Base-by-base conservation (phyloP, 192 early-diverging fungal species). In the Coemansia reversa region DNA sequence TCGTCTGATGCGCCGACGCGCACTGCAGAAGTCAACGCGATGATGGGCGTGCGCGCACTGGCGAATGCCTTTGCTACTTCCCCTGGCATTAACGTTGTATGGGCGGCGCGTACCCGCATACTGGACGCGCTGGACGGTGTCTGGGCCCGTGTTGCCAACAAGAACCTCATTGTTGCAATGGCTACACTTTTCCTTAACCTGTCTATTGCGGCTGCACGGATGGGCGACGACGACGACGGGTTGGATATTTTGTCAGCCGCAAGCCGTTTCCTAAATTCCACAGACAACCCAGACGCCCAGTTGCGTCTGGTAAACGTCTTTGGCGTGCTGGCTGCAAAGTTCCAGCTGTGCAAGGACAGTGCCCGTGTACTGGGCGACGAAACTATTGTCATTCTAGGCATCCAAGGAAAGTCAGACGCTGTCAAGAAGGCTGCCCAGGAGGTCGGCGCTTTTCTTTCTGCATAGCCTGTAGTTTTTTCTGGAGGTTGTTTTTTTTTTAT, bases 41-140 rank as follows among this genome's bases (percentile, higher is more conserved):
- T 94, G 92, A 74, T 96, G 81, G 82, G 83, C 7, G 61, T 88
- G 11, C 88, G 94, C 32, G 78, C 82, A 4, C 62, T 93, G 8
- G 83, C 84, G 50, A 96, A 96, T 61, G 68, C 86, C n/a, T 93
- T 91, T 60, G 84, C 83, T 28, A 83, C 78, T 2, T 61, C 66
- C 0, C 65, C 70, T 27, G 89, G 89, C 8, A 54, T 28, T 16
- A 65, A 62, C 9, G 30, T 66, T 12, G 52, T 82, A 18, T 84
- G 76, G 80, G 60, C 65, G 11, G 51, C 61, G 49, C 74, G 72
- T 19, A 64, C 58, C 32, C 23, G 7, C 9, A 60, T 81, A n/a
- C 55, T 81, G 16, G 33, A 63, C n/a, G 59, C 63, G 2, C 64
- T 81, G 23, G 69, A 77, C 19, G 66, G 54, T 24, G 54, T 68